Conservation (phyloP, 2,329 filamentous ascomycete species). For the Alternaria triticina region DNA sequence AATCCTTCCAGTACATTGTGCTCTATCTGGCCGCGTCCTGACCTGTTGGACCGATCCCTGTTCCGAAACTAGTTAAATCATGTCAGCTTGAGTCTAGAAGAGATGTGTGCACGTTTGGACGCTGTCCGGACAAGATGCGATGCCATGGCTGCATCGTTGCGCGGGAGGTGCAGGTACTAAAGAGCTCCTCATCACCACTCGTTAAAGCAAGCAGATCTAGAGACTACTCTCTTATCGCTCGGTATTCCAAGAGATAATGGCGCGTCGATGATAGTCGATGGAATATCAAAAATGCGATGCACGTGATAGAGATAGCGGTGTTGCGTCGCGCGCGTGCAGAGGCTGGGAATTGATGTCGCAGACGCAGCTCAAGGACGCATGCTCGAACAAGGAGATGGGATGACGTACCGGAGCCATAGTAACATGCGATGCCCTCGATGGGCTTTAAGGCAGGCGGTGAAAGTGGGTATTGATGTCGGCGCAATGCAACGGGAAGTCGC, state of each 20-base stretch:
- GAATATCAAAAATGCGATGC: slow-evolving; percentile 4
- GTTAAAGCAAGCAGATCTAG: not conserved
- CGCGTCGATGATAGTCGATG: not conserved
- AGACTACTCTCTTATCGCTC: not conserved
- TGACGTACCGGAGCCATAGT: slow-evolving; percentile 46
- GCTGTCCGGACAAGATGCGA: not conserved
- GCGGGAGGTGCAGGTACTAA: not conserved
- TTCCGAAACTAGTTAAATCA: slow-evolving; percentile 58
- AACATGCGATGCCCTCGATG: slow-evolving; percentile 20
- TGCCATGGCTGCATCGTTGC: not conserved
- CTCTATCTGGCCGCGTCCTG: slow-evolving; percentile 64
- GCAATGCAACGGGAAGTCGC: slow-evolving; percentile 37
- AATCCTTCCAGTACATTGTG: slow-evolving; percentile 75
- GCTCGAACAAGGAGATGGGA: not conserved
- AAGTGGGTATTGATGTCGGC: slow-evolving; percentile 26
- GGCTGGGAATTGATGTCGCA: not conserved
- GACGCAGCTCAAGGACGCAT: slow-evolving; percentile 1
- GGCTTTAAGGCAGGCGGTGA: slow-evolving; percentile 23
- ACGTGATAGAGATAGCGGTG: slow-evolving; percentile 9
- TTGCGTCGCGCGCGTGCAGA: slow-evolving; percentile 11
- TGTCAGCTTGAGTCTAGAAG: slow-evolving; percentile 23
- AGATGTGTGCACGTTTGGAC: not conserved
- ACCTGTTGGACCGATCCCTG: slow-evolving; percentile 64
- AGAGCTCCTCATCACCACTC: not conserved
- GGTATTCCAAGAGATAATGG: not conserved